phyloP scores from a whole-genome alignment of 345 rosid genomes.

The Salix brachista region DNA sequence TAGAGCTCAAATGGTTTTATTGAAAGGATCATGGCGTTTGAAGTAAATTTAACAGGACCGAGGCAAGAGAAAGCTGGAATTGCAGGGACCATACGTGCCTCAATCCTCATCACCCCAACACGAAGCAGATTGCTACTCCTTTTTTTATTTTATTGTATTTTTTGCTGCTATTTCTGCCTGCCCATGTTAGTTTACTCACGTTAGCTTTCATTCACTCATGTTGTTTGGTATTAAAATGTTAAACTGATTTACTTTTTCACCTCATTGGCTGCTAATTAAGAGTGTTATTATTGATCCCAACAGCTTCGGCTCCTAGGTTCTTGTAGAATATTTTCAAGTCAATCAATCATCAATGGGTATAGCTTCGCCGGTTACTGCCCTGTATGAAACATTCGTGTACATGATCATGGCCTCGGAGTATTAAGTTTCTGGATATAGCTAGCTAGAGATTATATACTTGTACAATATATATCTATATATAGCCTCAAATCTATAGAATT shows the following conservation, averaged over 20 bases:
- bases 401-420: too few relatives aligned
- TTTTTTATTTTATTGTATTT: neutral
- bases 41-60: neutral
- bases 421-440: too few relatives aligned
- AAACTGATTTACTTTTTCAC: neutral
- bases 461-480: neutral
- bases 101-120: neutral
- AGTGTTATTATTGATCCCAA: neutral
- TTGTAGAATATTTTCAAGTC: neutral
- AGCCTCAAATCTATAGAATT: neutral
- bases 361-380: neutral
- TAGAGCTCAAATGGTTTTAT: too few relatives aligned
- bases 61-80: neutral
- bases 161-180: neutral
- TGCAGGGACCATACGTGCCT: neutral
- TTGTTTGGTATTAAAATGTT: neutral
- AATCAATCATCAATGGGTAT: neutral
- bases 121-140: neutral
- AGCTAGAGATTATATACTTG: neutral
- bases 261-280: neutral
- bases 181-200: neutral
- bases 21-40: too few relatives aligned
- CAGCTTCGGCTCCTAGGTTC: neutral
- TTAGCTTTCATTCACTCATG: neutral
- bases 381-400: neutral